Percentiles rank a stretch among this genome's conserved stretches.
Conservation (phyloP, 2,329 filamentous ascomycete species). For the Xylariaceae sp. region DNA sequence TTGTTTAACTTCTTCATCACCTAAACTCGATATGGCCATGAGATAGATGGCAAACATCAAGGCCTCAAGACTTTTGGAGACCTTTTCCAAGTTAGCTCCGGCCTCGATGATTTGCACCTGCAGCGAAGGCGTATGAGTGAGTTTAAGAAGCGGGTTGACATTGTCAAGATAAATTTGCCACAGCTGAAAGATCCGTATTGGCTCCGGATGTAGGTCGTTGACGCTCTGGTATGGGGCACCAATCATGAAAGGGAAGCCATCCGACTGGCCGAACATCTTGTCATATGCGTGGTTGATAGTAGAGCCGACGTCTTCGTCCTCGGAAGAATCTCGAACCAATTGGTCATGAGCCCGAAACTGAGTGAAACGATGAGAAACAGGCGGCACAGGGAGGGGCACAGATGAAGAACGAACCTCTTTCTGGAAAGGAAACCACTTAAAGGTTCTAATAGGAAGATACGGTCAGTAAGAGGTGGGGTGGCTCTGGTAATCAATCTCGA, state of each 20-base stretch:
- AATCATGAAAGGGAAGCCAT: slow-evolving; percentile 56
- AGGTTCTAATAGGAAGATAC: slow-evolving; percentile 27
- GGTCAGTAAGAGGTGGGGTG: no score
- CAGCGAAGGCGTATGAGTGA: slow-evolving; percentile 63
- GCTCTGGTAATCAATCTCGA: no score
- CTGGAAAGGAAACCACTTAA: slow-evolving; percentile 49
- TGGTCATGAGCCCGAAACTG: slow-evolving; percentile 52
- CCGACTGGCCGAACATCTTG: slow-evolving; percentile 52
- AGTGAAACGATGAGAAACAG: no score
- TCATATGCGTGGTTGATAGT: slow-evolving; percentile 57
- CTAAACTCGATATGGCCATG: slow-evolving; percentile 55
- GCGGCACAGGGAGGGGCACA: slow-evolving; percentile 16
- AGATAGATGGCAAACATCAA: slow-evolving; percentile 66
- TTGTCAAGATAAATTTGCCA: slow-evolving; percentile 70
- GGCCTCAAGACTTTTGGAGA: slow-evolving; percentile 56
- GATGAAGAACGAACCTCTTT: slow-evolving; percentile 42
- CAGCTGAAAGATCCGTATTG: slow-evolving; percentile 58
- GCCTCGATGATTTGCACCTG: slow-evolving; percentile 63
- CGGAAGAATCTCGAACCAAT: slow-evolving; percentile 50
- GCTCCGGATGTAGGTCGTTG: slow-evolving; percentile 47
- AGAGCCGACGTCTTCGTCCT: slow-evolving; percentile 50
- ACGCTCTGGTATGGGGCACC: slow-evolving; percentile 42
- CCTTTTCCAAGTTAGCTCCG: slow-evolving; percentile 49
- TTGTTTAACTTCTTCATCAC: slow-evolving; percentile 47
- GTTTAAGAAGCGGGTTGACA: slow-evolving; percentile 64